These are phyloP conservation scores for Coemansia sp. DNA, from an alignment of 192 early-diverging fungal species.

Conservation along the genomic window DNA sequence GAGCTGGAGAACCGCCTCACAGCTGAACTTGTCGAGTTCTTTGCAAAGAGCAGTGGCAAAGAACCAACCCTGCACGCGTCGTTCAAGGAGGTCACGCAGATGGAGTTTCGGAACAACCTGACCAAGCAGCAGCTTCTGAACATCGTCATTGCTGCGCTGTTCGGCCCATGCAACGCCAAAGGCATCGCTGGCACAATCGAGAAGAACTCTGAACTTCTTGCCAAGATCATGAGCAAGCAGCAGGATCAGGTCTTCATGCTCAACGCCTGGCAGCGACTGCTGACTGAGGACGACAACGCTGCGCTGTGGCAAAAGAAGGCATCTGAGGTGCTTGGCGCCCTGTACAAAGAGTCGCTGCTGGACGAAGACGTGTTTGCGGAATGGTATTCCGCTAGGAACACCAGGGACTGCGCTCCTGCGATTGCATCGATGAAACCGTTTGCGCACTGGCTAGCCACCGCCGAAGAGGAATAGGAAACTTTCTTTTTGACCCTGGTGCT, in stretches of 20 bases:
- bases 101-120: constrained; percentile 82
- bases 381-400: constrained; percentile 59
- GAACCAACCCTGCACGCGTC: constrained; percentile 52
- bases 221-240: constrained; percentile 36
- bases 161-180: constrained; percentile 24
- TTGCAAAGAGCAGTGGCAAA: constrained; percentile 10
- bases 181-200: constrained; percentile 23
- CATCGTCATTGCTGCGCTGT: constrained; percentile 62
- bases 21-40: constrained; percentile 18
- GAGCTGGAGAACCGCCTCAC: constrained; percentile 35
- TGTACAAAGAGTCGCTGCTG: constrained; percentile 74
- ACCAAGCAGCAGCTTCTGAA: constrained; percentile 75
- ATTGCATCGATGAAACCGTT: constrained; percentile 68
- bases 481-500: neutral
- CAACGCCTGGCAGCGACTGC: constrained; percentile 48
- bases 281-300: constrained; percentile 28
- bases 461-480: constrained; percentile 72
- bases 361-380: constrained; percentile 76
- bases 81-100: constrained; percentile 78
- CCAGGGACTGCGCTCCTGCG: constrained; percentile 40
- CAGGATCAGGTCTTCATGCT: constrained; percentile 49
- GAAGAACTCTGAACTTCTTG: constrained; percentile 27
- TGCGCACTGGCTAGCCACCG: constrained; percentile 76
- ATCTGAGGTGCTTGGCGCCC: constrained; percentile 62
- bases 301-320: constrained; percentile 57